Percentiles rank a stretch among this genome's conserved stretches.
Evolutionary conservation across 2,329 filamentous ascomycete genomes (phyloP).

Genomic region (Akanthomyces muscarius): DNA sequence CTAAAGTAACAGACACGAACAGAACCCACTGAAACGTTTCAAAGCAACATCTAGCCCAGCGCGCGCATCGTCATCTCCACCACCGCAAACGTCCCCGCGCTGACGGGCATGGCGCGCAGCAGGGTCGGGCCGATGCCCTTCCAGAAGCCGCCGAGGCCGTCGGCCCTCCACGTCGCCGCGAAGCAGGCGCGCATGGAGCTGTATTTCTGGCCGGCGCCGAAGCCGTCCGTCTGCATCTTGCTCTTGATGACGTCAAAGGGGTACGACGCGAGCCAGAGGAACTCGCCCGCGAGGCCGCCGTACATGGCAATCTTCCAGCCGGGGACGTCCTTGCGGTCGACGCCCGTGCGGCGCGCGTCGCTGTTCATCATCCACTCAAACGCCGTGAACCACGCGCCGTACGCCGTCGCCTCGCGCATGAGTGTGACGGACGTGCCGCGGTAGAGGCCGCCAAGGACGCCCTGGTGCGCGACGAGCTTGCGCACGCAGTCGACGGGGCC

Average conservation of each 20-base stretch:
- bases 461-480: conserved; percentile 66
- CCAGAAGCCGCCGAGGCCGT: conserved; percentile 86
- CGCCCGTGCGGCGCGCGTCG: conserved; percentile 72
- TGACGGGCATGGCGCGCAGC: conserved; percentile 93
- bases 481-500: conserved; percentile 88
- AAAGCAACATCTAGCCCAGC: conserved; percentile 38
- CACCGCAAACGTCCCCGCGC: conserved; percentile 94
- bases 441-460: conserved; percentile 71
- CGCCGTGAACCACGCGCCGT: conserved; percentile 90
- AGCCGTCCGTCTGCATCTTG: conserved; percentile 98
- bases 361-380: conserved; percentile 97
- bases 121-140: conserved; percentile 88
- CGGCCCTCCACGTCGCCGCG: conserved; percentile 69
- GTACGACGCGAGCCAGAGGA: conserved; percentile 88
- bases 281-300: conserved; percentile 89
- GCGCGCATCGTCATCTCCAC: conserved; percentile 64
- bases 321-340: conserved; percentile 73
- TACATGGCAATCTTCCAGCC: conserved; percentile 86
- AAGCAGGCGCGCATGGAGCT: conserved; percentile 86
- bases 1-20: background rate
- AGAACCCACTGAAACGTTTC: no score
- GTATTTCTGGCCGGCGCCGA: conserved; percentile 68
- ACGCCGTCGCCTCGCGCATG: conserved; percentile 85
- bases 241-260: conserved; percentile 98
- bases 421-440: conserved; percentile 84